Evolutionary conservation across 202 grass and related monocot genomes (phyloP), one percentile per base, ranked within the genome.

Genomic region (Elaeis oleifera): DNA sequence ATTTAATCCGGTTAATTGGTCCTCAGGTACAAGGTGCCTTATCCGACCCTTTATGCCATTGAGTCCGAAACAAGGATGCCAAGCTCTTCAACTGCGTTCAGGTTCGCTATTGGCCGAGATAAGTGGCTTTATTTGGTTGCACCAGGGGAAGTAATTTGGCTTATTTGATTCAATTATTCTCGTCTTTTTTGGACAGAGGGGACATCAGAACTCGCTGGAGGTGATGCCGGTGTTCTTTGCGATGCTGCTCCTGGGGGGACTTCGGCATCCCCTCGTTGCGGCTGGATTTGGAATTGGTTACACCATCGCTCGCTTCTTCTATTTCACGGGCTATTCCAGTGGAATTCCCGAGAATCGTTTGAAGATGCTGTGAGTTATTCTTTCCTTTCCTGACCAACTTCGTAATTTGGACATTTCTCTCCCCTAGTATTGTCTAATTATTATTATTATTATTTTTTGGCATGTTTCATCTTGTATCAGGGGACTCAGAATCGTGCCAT

Each of bases 1-100:
- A 1, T 44, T 13, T 44, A 44, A 44, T 44, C 7, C 36, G 9
- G 36, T 44, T 50, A 6, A 51, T 31, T 23, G 58, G 14, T 22
- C 9, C 8, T 24, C 67, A 97, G 87, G 79, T 97, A 92, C 73
- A 97, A 97, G 71, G 92, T 97, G n/a, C 69, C 22, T 64, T 90
- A 88, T 71, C 92, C 92, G 3, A 79, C 25, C 27, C 18, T 97
- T 50, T 97, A 97, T 52, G 92, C 92, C 22, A 0, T 50, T 22
- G 88, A 97, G 29, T 85, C 87, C 23, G 82, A 82, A 97, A 92
- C 74, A 97, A 97, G 82, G 79, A 97, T 24, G 88, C 92, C 58
- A 91, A 97, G 74, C 74, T 89, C 61, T 97, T 97, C 82, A 92
- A 97, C 80, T 97, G 92, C 66, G 73, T 96, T 21, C 87, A 91